Base-by-base conservation (phyloP, 2,329 filamentous ascomycete species). In the Fusarium continuum region DNA sequence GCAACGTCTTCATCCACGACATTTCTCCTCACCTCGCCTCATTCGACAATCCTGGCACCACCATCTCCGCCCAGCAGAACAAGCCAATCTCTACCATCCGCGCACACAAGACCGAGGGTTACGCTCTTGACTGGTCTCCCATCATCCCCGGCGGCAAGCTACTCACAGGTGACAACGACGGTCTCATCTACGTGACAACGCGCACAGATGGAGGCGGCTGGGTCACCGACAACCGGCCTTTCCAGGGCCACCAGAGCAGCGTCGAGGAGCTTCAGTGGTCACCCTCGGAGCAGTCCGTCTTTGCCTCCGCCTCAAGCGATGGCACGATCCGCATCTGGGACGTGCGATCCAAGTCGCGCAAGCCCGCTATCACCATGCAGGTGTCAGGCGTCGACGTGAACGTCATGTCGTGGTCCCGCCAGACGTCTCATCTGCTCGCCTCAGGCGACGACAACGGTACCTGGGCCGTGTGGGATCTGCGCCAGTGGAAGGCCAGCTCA, bases 191-290 rank as follows among this genome's bases (percentile, higher is more conserved):
- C 77, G 83, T 89, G 58, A 97, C 94, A 2, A 93, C 92, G 8
- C 85, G 92, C 54, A 93, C 90, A 45, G 91, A 95, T 73, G 92
- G 91, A 56, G 95, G 93, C 47, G 91, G 91, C 62, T 98, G 93
- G 84, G 89, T 91, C 16, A 96, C 93, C 6, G 93, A 97, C 75
- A 91, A 86, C 11, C 86, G 91, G 36, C 83, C 94, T 1, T 96
- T 96, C 79, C 86, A 86, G 19, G 94, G 93, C 45, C 95, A 99
- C 80, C 85, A 84, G 8, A 87, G 88, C 73, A 94, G 91, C 46
- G 88, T 99, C 14, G 95, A 99, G 80, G 95, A 99, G 74, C 82
- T 99, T 22, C 94, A 98, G 77, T 99, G 95, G 95, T 96, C 92
- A 46, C 95, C 95, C 0, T 91, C 89, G 16, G 95, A 99, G 79